Conservation (phyloP, 73 alveolate genomes). For the Paramecium sexaurelia region DNA sequence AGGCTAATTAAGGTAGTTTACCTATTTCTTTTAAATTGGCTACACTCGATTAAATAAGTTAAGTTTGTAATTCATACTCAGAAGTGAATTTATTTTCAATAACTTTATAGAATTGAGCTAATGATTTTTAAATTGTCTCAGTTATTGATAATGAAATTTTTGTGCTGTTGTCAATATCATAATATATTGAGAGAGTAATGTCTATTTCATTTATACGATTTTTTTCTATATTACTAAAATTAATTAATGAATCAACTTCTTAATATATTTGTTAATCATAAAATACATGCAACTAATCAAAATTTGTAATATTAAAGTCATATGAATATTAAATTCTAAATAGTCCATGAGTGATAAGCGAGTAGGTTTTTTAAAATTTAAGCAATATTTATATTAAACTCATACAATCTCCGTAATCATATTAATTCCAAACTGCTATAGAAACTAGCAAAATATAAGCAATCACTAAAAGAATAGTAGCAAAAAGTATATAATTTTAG, state of each 20-base stretch:
- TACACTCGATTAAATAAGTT: not conserved
- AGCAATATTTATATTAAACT: not conserved
- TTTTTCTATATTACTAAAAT: not conserved
- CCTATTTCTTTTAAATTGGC: not conserved
- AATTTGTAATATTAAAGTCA: not conserved
- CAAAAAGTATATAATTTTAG: not conserved
- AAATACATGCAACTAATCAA: not conserved
- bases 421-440: constrained; percentile 23
- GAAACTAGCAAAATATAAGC: not conserved
- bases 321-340: not conserved
- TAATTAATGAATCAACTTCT: not conserved
- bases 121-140: not conserved
- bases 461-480: not conserved
- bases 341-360: not conserved
- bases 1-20: not conserved
- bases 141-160: not conserved
- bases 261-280: not conserved
- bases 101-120: not conserved
- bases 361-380: not conserved
- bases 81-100: not conserved
- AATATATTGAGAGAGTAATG: not conserved
- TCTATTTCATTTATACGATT: not conserved
- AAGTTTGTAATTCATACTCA: not conserved
- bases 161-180: not conserved
- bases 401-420: not conserved